Base-by-base conservation (phyloP, 768 basidiomycete species). In the Sporobolomyces phaffii region DNA sequence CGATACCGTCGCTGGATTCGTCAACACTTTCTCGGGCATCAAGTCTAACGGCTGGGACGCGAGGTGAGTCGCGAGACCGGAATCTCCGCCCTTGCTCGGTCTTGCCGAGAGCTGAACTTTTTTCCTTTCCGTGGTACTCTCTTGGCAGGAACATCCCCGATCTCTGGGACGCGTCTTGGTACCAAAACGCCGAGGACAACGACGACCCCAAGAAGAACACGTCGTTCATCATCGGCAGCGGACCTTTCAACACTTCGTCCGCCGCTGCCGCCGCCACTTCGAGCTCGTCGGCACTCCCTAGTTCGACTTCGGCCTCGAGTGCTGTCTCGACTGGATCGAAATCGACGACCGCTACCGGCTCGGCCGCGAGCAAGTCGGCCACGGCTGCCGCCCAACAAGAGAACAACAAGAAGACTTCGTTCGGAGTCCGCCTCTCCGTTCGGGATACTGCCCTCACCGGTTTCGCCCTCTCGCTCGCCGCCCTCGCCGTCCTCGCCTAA, bases 11-110 rank as follows among this genome's bases (percentile, higher is more conserved):
- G 72, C 80, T 41, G 84, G 84, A 5, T 93, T 92, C 78, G 84
- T 64, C 66, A 54, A 54, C 52, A 68, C 68, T 11, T 79, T 72
- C 67, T 9, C 58, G 1, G 56, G 43, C 43, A 85, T 91, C 77
- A 79, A 80, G 68, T 72, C 80, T 7, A 85, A 86, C 70, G 86
- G 85, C 15, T 97, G 92, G 92, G 81, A 82, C 38, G 80, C 85
- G 33, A 60, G 64, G 52, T 76, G 65, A 67, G 78, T 79, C 17
- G 9, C 38, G 9, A 9, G 10, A 9, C 38, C 38, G 10, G 38
- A 9, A 9, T 38, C 38, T 38, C 38, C 38, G 9, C 17, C 17
- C 17, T 38, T 38, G 9, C 17, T 38, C 38, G n/a, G n/a, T n/a
- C n/a, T n/a, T n/a, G n/a, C n/a, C n/a, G n/a, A n/a, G n/a, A n/a